Base-by-base conservation (phyloP, 2,329 filamentous ascomycete genomes). In the Trichoderma atrobrunneum region DNA sequence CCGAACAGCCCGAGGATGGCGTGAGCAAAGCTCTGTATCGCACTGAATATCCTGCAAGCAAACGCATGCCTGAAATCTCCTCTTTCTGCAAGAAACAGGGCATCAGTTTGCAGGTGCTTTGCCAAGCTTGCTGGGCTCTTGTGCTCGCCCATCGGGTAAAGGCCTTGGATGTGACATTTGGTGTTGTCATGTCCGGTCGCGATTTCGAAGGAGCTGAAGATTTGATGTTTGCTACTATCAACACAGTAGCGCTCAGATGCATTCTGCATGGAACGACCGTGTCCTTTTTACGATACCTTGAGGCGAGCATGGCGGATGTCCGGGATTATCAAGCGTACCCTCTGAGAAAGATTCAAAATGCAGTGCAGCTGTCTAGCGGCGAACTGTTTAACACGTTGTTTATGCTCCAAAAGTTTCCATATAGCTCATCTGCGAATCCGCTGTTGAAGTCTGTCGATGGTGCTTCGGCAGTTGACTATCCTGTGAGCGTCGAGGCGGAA, bases 221-320 rank as follows among this genome's bases (percentile, higher is more conserved):
- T 30, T 81, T 95, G 14, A 85, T 95, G 78, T 98, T 97, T 77
- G 95, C 95, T 0, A 93, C 92, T 0, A 97, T 98, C 93, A 98
- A 97, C 78, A 97, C 95, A 0, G 90, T 97, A 0, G 88, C 92
- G 0, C 85, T 97, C 8, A 87, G 94, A 12, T 87, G 87, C 1
- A 85, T 95, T 3, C 79, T 97, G 3, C 92, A 96, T 76, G 93
- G 93, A 2, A 89, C 86, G 0, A 82, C 87, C 0, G 74, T 80
- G 0, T 86, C 90, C 0, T 90, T 97, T 81, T 81, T 97, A 32
- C 85, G 84, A 14, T 92, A 95, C 77, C 86, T 94, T 74, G 94
- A 97, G 77, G 87, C 90, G 2, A 91, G 88, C 73, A 88, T 93
- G 80, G 84, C 86, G 1, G 86, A 87, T 28, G 87, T 94, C 34